A percentile compares a stretch with the other conserved stretches of the same genome.
Evolutionary conservation across 768 basidiomycete species (phyloP).

Genomic region (Amanita brunnescens): DNA sequence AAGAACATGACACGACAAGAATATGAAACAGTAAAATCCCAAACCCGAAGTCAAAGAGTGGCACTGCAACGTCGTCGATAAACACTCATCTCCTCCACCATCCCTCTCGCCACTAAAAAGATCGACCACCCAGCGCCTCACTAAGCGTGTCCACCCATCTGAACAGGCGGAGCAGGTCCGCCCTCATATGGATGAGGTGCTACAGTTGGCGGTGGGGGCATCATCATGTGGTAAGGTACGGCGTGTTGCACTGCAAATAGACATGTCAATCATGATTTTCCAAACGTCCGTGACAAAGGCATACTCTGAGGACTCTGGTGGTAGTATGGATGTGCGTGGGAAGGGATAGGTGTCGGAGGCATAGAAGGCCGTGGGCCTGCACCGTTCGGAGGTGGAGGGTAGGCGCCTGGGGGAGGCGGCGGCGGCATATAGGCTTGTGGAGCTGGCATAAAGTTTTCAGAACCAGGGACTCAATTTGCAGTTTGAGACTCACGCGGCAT

Average conservation of each 20-base stretch:
- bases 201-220: constrained; percentile 65
- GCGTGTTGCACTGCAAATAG: constrained; percentile 67
- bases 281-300: constrained; percentile 16
- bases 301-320: constrained; percentile 85
- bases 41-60: constrained; percentile 6
- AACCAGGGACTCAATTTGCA: constrained; percentile 3
- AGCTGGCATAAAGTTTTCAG: constrained; percentile 28
- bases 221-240: constrained; percentile 88
- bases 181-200: constrained; percentile 72
- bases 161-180: constrained; percentile 58
- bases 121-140: constrained; percentile 9
- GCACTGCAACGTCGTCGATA: neutral
- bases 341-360: constrained; percentile 86
- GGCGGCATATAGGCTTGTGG: constrained; percentile 75
- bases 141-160: constrained; percentile 73
- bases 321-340: constrained; percentile 82
- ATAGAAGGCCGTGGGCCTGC: constrained; percentile 76
- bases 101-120: constrained; percentile 4
- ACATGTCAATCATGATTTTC: constrained; percentile 22
- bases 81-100: constrained; percentile 5
- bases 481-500: constrained; percentile 68
- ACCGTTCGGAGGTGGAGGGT: constrained; percentile 72
- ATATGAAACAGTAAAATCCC: neutral
- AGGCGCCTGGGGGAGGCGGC: constrained; percentile 66
- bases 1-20: constrained; percentile 8